Conservation (phyloP, 106 monocot species). For the Iris macrosiphon region DNA sequence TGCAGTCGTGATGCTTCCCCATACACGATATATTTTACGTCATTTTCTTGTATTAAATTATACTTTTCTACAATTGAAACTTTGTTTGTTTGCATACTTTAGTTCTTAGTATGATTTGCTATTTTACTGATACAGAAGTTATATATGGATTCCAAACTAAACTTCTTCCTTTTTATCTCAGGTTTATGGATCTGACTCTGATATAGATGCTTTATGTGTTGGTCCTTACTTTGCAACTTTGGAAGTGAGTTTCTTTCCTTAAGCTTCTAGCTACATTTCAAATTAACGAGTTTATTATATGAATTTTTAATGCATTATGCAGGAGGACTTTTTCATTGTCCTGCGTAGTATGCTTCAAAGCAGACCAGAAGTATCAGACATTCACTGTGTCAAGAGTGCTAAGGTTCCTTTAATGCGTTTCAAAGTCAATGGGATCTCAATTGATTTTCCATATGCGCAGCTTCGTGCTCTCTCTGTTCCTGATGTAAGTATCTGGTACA, state of each 20-base stretch:
- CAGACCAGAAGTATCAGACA: slow-evolving; percentile 30
- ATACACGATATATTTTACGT: too few species aligned
- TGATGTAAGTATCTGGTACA: slow-evolving; percentile 29
- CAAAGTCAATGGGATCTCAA: slow-evolving; percentile 34
- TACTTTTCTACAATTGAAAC: too few species aligned
- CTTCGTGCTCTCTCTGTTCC: slow-evolving; percentile 22
- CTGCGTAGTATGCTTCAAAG: slow-evolving; percentile 25
- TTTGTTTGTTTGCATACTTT: too few species aligned
- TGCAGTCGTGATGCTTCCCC: too few species aligned
- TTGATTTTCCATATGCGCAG: slow-evolving; percentile 42
- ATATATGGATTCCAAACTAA: too few species aligned
- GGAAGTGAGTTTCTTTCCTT: slow-evolving; percentile 24
- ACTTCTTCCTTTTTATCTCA: slow-evolving; percentile 6
- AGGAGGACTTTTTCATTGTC: slow-evolving; percentile 40
- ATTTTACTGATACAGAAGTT: too few species aligned
- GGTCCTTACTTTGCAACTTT: slow-evolving; percentile 29
- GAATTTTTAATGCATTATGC: slow-evolving; percentile 9
- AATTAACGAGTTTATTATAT: neutral
- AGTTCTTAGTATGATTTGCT: too few species aligned
- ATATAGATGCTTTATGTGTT: slow-evolving; percentile 35
- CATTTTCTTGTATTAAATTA: too few species aligned
- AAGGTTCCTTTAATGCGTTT: slow-evolving; percentile 40
- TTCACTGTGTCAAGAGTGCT: slow-evolving; percentile 33
- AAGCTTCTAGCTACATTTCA: neutral
- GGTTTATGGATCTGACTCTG: slow-evolving; percentile 44